These are phyloP conservation scores for Fusarium nisikadoi DNA, from an alignment of 2,329 filamentous ascomycete genomes.

Conservation along the genomic window DNA sequence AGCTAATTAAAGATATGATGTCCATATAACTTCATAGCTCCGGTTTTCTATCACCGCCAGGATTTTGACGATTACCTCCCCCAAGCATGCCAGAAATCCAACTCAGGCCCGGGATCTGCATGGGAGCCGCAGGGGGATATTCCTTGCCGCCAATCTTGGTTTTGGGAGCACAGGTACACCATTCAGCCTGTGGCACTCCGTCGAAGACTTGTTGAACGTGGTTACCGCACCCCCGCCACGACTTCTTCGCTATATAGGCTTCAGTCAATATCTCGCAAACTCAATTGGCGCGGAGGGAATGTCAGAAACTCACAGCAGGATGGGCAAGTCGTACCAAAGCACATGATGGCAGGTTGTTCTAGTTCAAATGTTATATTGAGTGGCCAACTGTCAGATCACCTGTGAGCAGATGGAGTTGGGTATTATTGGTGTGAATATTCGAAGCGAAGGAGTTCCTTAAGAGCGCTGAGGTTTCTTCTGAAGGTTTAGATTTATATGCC, in stretches of 20 bases:
- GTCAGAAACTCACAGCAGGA: constrained; percentile 53
- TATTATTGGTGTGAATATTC: not conserved
- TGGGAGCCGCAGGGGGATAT: constrained; percentile 57
- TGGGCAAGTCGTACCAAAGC: constrained; percentile 53
- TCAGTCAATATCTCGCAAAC: not conserved
- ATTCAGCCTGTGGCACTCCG: constrained; percentile 56
- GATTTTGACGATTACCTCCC: constrained; percentile 2
- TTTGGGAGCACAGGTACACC: constrained; percentile 60
- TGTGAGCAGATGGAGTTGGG: not conserved
- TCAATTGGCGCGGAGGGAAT: too few relatives aligned
- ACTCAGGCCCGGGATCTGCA: constrained; percentile 53
- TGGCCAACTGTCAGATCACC: not conserved
- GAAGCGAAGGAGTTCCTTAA: not conserved
- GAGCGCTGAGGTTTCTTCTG: not conserved
- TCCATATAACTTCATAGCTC: constrained; percentile 24
- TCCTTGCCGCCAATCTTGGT: constrained; percentile 56
- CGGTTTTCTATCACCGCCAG: constrained; percentile 26
- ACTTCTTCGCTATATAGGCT: constrained; percentile 54
- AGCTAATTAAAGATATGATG: not conserved
- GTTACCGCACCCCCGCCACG: constrained; percentile 62
- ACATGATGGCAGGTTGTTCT: constrained; percentile 48
- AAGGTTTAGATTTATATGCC: not conserved
- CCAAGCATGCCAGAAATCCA: constrained; percentile 49
- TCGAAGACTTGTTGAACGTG: constrained; percentile 59
- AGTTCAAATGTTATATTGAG: not conserved